phyloP scores from a whole-genome alignment of 257 asterid genomes.

The Solanum appendiculatum region DNA sequence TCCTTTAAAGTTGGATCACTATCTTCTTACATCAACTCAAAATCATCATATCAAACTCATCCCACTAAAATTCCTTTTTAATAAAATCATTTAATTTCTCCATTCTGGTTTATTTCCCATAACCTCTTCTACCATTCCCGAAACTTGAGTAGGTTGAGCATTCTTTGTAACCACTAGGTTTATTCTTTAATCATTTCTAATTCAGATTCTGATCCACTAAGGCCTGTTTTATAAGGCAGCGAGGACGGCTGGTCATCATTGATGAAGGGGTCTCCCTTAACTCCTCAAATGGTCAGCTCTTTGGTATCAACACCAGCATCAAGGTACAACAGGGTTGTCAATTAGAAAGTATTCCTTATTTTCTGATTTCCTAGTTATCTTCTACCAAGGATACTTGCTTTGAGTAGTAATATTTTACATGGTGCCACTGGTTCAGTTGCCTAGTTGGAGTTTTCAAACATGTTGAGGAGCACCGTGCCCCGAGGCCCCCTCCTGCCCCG shows the following conservation, averaged over 20 bases:
- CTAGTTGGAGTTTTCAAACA: not conserved
- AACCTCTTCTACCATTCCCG: not conserved
- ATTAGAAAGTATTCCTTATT: not conserved
- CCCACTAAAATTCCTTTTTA: not conserved
- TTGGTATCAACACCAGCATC: conserved; percentile 89
- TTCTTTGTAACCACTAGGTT: not conserved
- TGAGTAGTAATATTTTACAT: not conserved
- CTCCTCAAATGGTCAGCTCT: conserved; percentile 64
- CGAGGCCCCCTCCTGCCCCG: too few species aligned
- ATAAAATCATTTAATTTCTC: not conserved
- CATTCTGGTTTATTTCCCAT: not conserved
- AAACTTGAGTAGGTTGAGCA: not conserved
- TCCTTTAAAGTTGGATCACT: not conserved
- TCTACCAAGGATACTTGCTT: not conserved
- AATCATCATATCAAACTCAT: not conserved
- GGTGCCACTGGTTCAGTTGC: not conserved
- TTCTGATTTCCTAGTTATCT: not conserved
- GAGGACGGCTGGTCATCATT: conserved; percentile 60
- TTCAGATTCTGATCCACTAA: not conserved
- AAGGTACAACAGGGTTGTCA: conserved; percentile 45
- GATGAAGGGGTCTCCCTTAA: conserved; percentile 73
- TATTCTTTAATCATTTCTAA: not conserved
- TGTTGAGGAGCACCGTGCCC: not conserved
- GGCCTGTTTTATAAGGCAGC: not conserved
- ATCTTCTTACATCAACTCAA: not conserved